A percentile compares a stretch with the other conserved stretches of the same genome.
phyloP scores from a whole-genome alignment of 192 early-diverging fungal genomes.

The Paraglomus occultum region DNA sequence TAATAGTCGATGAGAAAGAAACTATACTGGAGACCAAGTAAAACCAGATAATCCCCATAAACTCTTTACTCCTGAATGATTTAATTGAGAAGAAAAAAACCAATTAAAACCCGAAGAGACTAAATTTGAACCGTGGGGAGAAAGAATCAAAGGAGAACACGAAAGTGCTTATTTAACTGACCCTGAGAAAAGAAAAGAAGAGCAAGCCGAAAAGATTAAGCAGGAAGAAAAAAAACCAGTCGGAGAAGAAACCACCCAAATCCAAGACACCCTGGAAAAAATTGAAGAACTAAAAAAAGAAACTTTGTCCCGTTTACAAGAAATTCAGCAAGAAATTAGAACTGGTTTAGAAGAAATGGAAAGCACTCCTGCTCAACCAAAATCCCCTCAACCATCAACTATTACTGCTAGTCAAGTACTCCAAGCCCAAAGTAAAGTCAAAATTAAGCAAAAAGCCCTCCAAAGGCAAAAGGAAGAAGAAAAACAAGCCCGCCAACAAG shows the following conservation, averaged over 20 bases:
- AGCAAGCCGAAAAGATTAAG: background rate
- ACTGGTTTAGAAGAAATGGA: background rate
- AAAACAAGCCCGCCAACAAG: no score
- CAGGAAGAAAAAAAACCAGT: background rate
- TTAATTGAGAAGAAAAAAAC: no score
- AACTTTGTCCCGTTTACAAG: no score
- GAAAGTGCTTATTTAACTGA: background rate
- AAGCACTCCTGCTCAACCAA: background rate
- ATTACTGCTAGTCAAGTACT: background rate
- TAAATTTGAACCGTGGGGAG: background rate
- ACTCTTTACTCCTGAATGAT: no score
- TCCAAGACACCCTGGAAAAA: background rate
- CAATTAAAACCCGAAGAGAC: no score
- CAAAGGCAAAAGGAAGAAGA: no score
- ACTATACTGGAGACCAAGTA: slow-evolving; percentile 9
- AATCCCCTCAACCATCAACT: background rate
- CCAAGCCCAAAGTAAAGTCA: background rate
- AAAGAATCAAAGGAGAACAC: slow-evolving; percentile 6
- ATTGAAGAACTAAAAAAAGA: background rate
- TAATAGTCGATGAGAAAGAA: slow-evolving; percentile 7
- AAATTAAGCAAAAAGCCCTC: no score
- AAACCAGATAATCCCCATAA: no score
- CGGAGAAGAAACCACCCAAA: background rate
- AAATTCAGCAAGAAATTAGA: background rate
- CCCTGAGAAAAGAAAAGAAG: background rate